These are phyloP conservation scores for Cyclotella atomus DNA, from an alignment of 108 stramenopile genomes.

Conservation along the genomic window DNA sequence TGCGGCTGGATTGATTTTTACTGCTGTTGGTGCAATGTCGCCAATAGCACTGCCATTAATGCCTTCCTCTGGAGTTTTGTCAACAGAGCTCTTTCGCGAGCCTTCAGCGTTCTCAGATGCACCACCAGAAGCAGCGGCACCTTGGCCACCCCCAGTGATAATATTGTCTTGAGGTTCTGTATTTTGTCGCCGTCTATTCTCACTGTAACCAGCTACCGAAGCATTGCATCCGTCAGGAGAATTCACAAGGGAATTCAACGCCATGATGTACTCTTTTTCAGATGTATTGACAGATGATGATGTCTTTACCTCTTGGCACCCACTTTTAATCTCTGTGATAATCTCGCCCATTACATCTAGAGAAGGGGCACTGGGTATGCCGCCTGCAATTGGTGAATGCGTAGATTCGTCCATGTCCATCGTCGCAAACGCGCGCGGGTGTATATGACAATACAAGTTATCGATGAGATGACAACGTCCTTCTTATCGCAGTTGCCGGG, in stretches of 20 bases:
- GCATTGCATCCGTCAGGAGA: neutral
- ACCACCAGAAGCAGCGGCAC: neutral
- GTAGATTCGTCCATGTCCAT: too few species aligned
- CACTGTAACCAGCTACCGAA: neutral
- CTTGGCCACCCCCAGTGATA: too few species aligned
- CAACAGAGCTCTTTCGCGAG: neutral
- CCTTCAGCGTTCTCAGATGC: too few species aligned
- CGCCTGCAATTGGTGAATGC: too few species aligned
- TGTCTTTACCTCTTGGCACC: neutral
- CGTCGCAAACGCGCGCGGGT: too few species aligned
- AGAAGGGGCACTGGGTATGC: too few species aligned
- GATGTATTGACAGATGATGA: neutral
- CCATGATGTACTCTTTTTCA: slow-evolving; percentile 1
- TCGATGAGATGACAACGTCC: too few species aligned
- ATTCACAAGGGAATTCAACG: slow-evolving; percentile 5
- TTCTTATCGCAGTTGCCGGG: too few species aligned
- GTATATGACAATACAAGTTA: too few species aligned
- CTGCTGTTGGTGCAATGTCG: too few species aligned
- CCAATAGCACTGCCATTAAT: too few species aligned
- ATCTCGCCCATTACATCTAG: neutral
- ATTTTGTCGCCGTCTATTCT: neutral
- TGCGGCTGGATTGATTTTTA: neutral
- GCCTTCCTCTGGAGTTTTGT: neutral
- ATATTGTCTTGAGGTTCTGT: too few species aligned
- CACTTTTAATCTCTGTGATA: neutral